phyloP scores from a whole-genome alignment of 2,329 filamentous ascomycete genomes.

The Drechslerella dactyloides region DNA sequence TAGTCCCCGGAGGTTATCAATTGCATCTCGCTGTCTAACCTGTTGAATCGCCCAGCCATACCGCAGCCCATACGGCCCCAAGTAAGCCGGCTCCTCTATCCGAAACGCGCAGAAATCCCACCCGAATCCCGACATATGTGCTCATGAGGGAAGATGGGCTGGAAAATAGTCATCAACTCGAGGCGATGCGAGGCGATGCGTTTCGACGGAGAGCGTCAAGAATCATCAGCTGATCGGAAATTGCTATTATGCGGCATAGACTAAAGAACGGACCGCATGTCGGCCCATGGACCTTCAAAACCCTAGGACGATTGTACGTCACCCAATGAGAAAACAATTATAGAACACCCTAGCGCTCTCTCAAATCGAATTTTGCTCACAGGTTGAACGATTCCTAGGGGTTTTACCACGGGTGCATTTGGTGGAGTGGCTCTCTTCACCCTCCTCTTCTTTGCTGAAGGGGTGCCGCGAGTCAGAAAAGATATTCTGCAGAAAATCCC shows the following conservation, averaged over 20 bases:
- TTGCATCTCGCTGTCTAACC: background rate
- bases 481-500: conserved; percentile 55
- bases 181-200: no score
- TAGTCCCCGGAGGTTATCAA: background rate
- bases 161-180: background rate
- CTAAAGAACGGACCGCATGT: conserved; percentile 52
- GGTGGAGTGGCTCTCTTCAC: conserved; percentile 53
- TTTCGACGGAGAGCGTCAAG: no score
- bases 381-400: conserved; percentile 35
- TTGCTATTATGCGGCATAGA: conserved; percentile 25
- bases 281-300: conserved; percentile 51
- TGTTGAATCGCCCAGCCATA: conserved; percentile 16
- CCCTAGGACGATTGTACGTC: conserved; percentile 51
- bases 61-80: conserved; percentile 52
- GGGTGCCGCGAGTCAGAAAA: conserved; percentile 54
- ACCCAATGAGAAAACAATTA: background rate
- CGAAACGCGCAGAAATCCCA: background rate
- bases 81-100: conserved; percentile 46
- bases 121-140: background rate
- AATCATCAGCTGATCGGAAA: no score
- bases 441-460: conserved; percentile 53
- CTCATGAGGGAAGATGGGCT: background rate
- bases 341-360: background rate
- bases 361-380: conserved; percentile 8
- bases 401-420: conserved; percentile 52